These are phyloP conservation scores for Aspergillus egyptiacus DNA, from an alignment of 495 filamentous ascomycete species.

Conservation along the genomic window DNA sequence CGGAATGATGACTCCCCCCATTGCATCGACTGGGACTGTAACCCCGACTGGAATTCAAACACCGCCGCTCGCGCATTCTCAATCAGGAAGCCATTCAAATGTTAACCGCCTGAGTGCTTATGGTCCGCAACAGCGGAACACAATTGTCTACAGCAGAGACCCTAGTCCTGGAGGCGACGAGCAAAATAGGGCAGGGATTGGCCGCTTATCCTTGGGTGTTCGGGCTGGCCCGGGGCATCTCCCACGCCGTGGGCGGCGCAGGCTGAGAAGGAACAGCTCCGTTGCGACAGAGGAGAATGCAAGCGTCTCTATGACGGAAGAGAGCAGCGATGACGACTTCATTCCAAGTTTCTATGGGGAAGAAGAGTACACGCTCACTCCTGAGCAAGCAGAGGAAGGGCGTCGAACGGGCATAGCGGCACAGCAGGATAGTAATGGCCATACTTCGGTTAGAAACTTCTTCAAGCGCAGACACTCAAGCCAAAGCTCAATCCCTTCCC, in stretches of 20 bases:
- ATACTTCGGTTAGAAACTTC: slow-evolving; percentile 12
- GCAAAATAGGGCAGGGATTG: slow-evolving; percentile 32
- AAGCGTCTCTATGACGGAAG: slow-evolving; percentile 26
- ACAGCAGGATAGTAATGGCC: slow-evolving; percentile 15
- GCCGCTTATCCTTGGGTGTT: slow-evolving; percentile 34
- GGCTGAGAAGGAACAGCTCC: slow-evolving; percentile 24
- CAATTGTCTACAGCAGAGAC: slow-evolving; percentile 44
- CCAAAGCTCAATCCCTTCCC: slow-evolving; percentile 26
- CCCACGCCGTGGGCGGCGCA: slow-evolving; percentile 30
- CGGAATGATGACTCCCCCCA: slow-evolving; percentile 36
- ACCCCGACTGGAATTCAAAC: slow-evolving; percentile 43
- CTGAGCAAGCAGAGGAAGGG: slow-evolving; percentile 31
- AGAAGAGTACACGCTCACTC: slow-evolving; percentile 37
- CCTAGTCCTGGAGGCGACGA: slow-evolving; percentile 32
- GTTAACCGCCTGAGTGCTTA: slow-evolving; percentile 42
- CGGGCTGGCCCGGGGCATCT: slow-evolving; percentile 35
- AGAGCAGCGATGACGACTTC: slow-evolving; percentile 43
- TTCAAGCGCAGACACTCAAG: slow-evolving; percentile 24
- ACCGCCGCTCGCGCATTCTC: slow-evolving; percentile 29
- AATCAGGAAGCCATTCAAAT: slow-evolving; percentile 49
- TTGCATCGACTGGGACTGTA: slow-evolving; percentile 28
- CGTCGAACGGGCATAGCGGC: slow-evolving; percentile 21
- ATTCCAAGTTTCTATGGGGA: slow-evolving; percentile 40
- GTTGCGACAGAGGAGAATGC: slow-evolving; percentile 28
- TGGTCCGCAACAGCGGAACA: slow-evolving; percentile 44